Evolutionary conservation across 208 protist genomes (phyloP).

Genomic region (Acanthamoeba royreba): DNA sequence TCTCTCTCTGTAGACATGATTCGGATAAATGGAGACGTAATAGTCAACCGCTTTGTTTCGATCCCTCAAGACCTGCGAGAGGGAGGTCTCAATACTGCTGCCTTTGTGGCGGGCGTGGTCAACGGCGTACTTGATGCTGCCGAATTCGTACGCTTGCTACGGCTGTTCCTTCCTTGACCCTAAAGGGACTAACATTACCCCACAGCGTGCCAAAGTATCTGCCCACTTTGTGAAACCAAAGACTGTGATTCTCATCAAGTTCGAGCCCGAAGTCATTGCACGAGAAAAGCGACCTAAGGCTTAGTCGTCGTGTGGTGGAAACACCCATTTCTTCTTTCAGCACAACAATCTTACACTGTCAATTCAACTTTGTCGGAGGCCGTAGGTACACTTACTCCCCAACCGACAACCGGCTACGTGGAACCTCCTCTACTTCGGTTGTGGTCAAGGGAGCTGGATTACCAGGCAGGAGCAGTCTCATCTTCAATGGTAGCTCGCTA

Average conservation of each 20-base stretch:
- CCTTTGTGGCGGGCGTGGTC: constrained; percentile 79
- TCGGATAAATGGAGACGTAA: constrained; percentile 65
- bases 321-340: neutral
- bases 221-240: constrained; percentile 50
- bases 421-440: no score
- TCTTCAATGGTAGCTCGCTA: no score
- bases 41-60: constrained; percentile 80
- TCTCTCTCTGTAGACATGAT: constrained; percentile 79
- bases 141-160: constrained; percentile 70
- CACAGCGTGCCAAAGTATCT: neutral
- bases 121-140: constrained; percentile 76
- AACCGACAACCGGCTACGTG: no score
- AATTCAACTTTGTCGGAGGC: no score
- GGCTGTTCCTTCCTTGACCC: neutral
- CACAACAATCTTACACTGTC: neutral
- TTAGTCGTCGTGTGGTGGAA: neutral
- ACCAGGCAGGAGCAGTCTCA: no score
- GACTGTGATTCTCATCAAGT: constrained; percentile 77
- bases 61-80: constrained; percentile 60
- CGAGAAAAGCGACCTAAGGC: constrained; percentile 50
- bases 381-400: no score
- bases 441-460: no score
- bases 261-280: constrained; percentile 67
- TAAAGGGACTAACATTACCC: neutral
- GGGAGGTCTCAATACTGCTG: constrained; percentile 74